Evolutionary conservation across 176 grass and related monocot species (phyloP).

Genomic region (maize (Zea mays)): DNA sequence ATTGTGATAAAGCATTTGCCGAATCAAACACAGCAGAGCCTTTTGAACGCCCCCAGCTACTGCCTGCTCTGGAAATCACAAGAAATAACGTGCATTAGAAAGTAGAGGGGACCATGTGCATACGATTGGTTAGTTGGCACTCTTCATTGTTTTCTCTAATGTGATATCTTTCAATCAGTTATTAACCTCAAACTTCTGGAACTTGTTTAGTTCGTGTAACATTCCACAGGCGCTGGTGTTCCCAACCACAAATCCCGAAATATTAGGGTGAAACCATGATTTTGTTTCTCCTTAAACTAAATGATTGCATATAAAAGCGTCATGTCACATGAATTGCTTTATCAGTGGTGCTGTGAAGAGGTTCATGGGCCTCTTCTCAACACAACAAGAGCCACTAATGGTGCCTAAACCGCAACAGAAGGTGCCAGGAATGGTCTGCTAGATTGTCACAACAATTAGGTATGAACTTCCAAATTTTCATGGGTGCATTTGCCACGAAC

Average conservation of each 20-base stretch:
- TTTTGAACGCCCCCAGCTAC: not conserved
- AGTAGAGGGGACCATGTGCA: conserved; percentile 6
- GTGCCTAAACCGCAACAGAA: conserved; percentile 28
- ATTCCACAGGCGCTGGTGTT: not conserved
- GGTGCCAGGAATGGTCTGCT: not conserved
- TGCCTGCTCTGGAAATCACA: conserved; percentile 26
- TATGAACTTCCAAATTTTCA: not conserved
- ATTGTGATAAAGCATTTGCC: not conserved
- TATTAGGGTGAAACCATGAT: not conserved
- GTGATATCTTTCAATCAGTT: not conserved
- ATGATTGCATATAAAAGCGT: not conserved
- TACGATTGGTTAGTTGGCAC: not conserved
- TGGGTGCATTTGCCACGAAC: not conserved
- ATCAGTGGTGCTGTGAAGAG: not conserved
- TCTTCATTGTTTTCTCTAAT: not conserved
- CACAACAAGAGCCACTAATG: conserved; percentile 5
- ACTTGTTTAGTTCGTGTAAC: not conserved
- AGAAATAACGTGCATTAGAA: not conserved
- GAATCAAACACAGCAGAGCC: conserved; percentile 13
- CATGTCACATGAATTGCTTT: not conserved
- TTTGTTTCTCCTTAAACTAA: not conserved
- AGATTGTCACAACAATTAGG: not conserved
- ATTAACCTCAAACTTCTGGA: not conserved
- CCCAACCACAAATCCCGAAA: conserved; percentile 20
- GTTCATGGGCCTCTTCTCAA: not conserved